Conservation (phyloP, 305 asterid genomes). For the Solanum chacoense region DNA sequence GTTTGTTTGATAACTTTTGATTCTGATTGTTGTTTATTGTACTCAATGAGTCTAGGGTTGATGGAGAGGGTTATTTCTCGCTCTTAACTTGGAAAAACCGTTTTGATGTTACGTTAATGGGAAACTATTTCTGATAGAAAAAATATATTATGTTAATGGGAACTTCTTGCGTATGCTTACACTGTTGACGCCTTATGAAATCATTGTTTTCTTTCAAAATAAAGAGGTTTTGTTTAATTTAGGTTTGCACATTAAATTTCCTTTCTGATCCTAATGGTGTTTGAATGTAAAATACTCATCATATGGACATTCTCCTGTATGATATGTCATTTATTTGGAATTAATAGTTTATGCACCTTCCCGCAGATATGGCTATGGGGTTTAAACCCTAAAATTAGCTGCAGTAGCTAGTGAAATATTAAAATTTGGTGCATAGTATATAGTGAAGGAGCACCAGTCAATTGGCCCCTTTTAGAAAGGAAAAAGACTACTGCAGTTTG, state of each 20-base stretch:
- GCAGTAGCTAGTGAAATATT: neutral
- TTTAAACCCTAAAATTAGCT: neutral
- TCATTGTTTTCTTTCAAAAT: neutral
- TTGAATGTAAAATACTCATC: neutral
- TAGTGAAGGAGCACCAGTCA: neutral
- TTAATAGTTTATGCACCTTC: neutral
- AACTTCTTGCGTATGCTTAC: neutral
- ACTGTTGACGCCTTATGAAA: neutral
- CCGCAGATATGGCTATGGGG: neutral
- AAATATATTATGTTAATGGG: neutral
- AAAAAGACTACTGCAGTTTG: neutral
- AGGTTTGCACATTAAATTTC: neutral
- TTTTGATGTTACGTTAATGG: neutral
- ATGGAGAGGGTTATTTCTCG: neutral
- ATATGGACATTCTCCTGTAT: neutral
- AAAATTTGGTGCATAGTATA: neutral
- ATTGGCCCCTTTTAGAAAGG: neutral
- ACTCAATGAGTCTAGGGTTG: neutral
- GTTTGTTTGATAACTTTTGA: constrained; percentile 25
- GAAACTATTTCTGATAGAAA: neutral
- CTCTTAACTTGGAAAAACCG: neutral
- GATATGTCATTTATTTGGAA: neutral
- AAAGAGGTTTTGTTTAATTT: neutral
- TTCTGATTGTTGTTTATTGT: neutral
- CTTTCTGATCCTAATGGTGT: neutral